A percentile compares a stretch with the other conserved stretches of the same genome.
Conservation (phyloP, 208 protist species). For the Leishmania aethiopica region DNA sequence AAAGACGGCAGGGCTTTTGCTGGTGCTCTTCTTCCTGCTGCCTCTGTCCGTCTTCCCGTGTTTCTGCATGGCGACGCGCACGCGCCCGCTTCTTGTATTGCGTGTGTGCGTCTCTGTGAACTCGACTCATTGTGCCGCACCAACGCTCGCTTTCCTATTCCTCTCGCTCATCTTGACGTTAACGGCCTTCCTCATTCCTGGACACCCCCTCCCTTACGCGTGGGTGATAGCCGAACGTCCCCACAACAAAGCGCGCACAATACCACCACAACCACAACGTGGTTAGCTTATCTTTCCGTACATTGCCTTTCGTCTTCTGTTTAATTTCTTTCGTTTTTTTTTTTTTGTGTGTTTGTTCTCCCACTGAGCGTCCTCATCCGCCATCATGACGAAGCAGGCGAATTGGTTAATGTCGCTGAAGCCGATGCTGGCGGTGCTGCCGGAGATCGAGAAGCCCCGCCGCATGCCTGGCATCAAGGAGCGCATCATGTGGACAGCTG, state of each 20-base stretch:
- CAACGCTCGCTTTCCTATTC: neutral
- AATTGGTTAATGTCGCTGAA: constrained; percentile 89
- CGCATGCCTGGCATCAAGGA: constrained; percentile 93
- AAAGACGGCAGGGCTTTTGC: neutral
- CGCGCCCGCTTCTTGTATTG: neutral
- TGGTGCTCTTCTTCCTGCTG: neutral
- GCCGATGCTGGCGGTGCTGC: constrained; percentile 96
- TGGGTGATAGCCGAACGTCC: neutral
- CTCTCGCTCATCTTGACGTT: neutral
- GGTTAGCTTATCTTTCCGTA: neutral
- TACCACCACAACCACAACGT: neutral
- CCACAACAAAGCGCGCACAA: neutral
- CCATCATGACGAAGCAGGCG: constrained; percentile 30
- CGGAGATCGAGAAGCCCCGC: constrained; percentile 94
- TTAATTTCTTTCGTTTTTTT: neutral
- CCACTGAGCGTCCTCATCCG: neutral
- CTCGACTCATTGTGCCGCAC: neutral
- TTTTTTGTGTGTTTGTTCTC: neutral
- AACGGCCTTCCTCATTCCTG: neutral
- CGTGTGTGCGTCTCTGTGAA: neutral
- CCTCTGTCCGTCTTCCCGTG: neutral
- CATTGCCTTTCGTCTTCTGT: neutral
- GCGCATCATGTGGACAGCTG: constrained; percentile 98
- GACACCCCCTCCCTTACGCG: neutral
- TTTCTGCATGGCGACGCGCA: neutral